Evolutionary conservation across 2,329 filamentous ascomycete genomes (phyloP).

Genomic region (Blastomyces gilchristii): DNA sequence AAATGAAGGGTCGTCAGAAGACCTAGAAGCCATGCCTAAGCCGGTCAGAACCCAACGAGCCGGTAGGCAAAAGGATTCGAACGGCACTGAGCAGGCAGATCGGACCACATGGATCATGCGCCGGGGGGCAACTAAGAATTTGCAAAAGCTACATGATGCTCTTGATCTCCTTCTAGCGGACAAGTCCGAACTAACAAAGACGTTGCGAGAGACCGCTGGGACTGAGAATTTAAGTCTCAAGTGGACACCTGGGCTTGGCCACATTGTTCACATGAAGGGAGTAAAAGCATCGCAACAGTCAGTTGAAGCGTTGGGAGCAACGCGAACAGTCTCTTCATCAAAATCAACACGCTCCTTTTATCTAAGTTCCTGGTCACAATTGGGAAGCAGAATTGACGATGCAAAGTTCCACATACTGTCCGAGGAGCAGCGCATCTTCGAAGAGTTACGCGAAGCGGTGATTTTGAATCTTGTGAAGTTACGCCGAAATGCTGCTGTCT

Average conservation of each 20-base stretch:
- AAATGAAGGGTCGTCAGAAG: conserved; percentile 52
- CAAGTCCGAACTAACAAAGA: conserved; percentile 50
- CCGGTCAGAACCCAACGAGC: conserved; percentile 26
- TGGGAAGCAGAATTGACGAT: conserved; percentile 72
- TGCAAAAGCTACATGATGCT: conserved; percentile 58
- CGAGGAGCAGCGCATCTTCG: conserved; percentile 76
- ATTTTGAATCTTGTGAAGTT: conserved; percentile 75
- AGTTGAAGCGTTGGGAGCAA: conserved; percentile 35
- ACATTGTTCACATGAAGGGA: conserved; percentile 83
- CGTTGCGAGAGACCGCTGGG: conserved; percentile 51
- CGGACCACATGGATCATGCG: conserved; percentile 56
- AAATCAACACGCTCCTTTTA: conserved; percentile 81
- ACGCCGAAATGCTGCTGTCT: conserved; percentile 76
- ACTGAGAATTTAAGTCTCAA: conserved; percentile 63
- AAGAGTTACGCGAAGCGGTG: conserved; percentile 61
- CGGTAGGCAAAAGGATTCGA: conserved; percentile 20
- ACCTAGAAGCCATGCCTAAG: conserved; percentile 48
- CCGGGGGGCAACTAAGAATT: conserved; percentile 52
- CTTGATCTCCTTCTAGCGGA: conserved; percentile 51
- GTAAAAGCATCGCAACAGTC: conserved; percentile 50
- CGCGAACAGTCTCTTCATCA: conserved; percentile 60
- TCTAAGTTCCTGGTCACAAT: conserved; percentile 67
- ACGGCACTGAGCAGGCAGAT: conserved; percentile 28
- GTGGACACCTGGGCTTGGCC: conserved; percentile 78
- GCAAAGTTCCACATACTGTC: conserved; percentile 64